A percentile compares a stretch with the other conserved stretches of the same genome.
These are phyloP conservation scores for Penicillium thymicola DNA, from an alignment of 2,329 filamentous ascomycete genomes.

Conservation along the genomic window DNA sequence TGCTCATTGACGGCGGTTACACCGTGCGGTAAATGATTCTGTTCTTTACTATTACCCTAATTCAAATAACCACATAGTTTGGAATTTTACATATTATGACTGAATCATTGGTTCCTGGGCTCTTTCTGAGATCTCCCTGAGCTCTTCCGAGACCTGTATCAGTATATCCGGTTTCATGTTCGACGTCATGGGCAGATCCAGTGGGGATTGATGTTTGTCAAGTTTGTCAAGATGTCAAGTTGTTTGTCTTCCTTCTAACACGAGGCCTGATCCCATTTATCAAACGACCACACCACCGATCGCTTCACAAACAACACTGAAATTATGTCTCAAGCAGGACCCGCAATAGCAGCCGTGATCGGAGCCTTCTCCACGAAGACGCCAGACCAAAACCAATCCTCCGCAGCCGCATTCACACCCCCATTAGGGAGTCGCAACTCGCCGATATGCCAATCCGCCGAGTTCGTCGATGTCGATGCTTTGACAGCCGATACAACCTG, in stretches of 20 bases:
- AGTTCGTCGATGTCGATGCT: slow-evolving; percentile 62
- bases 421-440: slow-evolving; percentile 62
- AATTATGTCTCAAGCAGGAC: slow-evolving; percentile 18
- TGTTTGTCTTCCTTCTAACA: background rate
- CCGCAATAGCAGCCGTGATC: slow-evolving; percentile 40
- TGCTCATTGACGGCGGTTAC: slow-evolving; percentile 52
- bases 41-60: slow-evolving; percentile 9
- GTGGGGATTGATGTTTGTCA: background rate
- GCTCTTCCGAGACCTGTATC: background rate
- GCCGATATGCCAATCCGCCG: slow-evolving; percentile 70
- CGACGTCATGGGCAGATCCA: background rate
- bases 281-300: too few relatives aligned
- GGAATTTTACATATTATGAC: background rate
- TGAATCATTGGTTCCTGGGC: background rate
- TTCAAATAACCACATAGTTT: background rate
- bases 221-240: background rate
- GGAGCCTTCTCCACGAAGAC: slow-evolving; percentile 65
- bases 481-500: slow-evolving; percentile 60
- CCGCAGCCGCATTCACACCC: slow-evolving; percentile 51
- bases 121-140: background rate
- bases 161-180: background rate
- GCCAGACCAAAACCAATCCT: slow-evolving; percentile 70
- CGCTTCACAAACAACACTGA: too few relatives aligned
- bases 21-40: slow-evolving; percentile 37
- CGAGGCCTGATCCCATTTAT: background rate